Conservation (phyloP, 2,329 filamentous ascomycete genomes). For the Botrytis pseudocinerea region DNA sequence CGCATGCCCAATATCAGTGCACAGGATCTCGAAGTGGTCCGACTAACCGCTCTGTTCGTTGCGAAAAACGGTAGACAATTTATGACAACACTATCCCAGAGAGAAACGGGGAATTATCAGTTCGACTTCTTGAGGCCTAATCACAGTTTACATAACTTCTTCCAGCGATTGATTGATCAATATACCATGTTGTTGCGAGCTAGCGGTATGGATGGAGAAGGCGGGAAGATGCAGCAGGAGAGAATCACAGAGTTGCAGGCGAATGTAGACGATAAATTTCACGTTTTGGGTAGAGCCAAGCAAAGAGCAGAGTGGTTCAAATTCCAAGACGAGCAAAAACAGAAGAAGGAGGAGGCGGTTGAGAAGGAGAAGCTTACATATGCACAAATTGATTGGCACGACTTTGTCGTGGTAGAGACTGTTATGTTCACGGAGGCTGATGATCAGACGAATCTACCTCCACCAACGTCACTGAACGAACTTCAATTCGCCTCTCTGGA, state of each 20-base stretch:
- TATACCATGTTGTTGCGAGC: slow-evolving; percentile 78
- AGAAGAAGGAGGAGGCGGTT: slow-evolving; percentile 83
- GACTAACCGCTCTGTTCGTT: slow-evolving; percentile 84
- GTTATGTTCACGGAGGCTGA: slow-evolving; percentile 89
- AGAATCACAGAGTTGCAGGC: slow-evolving; percentile 71
- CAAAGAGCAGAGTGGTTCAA: slow-evolving; percentile 85
- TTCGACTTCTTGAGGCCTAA: slow-evolving; percentile 96
- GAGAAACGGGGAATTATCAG: slow-evolving; percentile 86
- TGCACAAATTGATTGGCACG: slow-evolving; percentile 94
- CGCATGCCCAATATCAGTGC: slow-evolving; percentile 97
- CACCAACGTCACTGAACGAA: slow-evolving; percentile 86
- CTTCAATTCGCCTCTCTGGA: slow-evolving; percentile 93
- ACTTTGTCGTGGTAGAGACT: slow-evolving; percentile 94
- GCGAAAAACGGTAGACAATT: slow-evolving; percentile 91
- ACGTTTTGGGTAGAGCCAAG: slow-evolving; percentile 76
- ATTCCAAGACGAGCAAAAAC: slow-evolving; percentile 80
- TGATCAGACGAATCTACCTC: slow-evolving; percentile 80
- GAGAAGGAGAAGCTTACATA: slow-evolving; percentile 76
- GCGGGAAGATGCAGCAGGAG: slow-evolving; percentile 68
- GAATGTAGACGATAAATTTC: slow-evolving; percentile 77
- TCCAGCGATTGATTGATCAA: slow-evolving; percentile 88
- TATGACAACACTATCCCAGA: slow-evolving; percentile 85
- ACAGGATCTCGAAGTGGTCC: slow-evolving; percentile 76
- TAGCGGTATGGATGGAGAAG: slow-evolving; percentile 61
- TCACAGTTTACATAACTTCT: slow-evolving; percentile 95